Evolutionary conservation across 768 basidiomycete genomes (phyloP), one percentile per base, ranked within the genome.

Genomic region (Rhodosporidiobolus sp.): DNA sequence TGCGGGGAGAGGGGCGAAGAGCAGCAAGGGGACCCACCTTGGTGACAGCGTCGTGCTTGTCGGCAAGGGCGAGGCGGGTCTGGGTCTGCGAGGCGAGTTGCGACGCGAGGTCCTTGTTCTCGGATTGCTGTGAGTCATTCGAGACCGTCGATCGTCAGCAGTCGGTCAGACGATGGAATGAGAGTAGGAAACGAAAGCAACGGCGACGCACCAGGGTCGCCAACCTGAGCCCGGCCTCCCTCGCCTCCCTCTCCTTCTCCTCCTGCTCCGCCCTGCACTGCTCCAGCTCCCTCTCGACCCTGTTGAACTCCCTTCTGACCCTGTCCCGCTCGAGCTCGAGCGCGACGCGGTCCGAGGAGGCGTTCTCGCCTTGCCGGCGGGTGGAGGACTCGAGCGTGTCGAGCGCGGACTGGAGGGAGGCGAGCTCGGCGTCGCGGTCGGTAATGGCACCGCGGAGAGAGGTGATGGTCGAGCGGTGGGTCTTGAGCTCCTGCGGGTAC

Each of bases 301-400:
- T 83, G 74, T 89, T 88, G 52, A 96, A 77, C 78, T 99, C 95
- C 38, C 94, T 86, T 80, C 89, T 89, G 60, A 94, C 82, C 4
- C 92, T 83, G 73, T 97, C 95, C 1, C 90, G 84, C 80, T 99
- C 94, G 28, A 97, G 86, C 80, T 96, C 91, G 45, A 97, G 82
- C 0, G 90, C 90, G 83, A 92, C 91, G 55, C 88, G 85, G 32
- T 92, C 89, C 5, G 88, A 89, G 0, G 89, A 89, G 77, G 90
- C 90, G 20, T 88, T 87, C 82, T 95, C 92, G 30, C 94, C 94
- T 0, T 89, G 85, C 68, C 87, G 85, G 81, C 89, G 88, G 32
- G 88, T 87, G 80, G 94, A 91, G 38, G 84, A 83, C 78, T 96
- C 92, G 58, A 90, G 81, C 2, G 83, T 81, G 73, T 87, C 85